Conservation (phyloP, 2,329 filamentous ascomycete genomes). For the Aspergillus versicolor region DNA sequence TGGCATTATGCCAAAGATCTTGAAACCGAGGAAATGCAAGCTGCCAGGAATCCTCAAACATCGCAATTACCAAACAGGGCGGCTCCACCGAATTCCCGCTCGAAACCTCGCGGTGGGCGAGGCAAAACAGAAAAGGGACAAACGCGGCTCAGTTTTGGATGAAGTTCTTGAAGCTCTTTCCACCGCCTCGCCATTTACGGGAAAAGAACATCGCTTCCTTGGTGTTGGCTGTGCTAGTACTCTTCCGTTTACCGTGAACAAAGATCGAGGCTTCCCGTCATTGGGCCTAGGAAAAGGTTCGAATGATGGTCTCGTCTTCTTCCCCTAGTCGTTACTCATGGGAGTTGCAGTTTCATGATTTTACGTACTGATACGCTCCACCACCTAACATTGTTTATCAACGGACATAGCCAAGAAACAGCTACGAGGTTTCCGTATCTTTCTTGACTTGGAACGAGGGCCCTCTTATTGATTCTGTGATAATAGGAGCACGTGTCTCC, state of each 20-base stretch:
- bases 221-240: neutral
- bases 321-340: neutral
- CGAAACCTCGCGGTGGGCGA: conserved; percentile 25
- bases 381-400: neutral
- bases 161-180: conserved; percentile 1
- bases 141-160: conserved; percentile 36
- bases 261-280: neutral
- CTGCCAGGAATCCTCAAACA: conserved; percentile 20
- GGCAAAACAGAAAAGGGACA: conserved; percentile 38
- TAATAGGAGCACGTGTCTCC: neutral
- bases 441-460: neutral
- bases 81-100: conserved; percentile 21
- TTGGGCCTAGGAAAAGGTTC: neutral
- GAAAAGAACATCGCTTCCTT: neutral
- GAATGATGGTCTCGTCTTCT: neutral
- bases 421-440: neutral
- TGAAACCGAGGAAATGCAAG: conserved; percentile 61
- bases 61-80: conserved; percentile 13
- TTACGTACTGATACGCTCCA: neutral
- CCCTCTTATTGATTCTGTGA: neutral
- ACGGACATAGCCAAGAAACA: neutral
- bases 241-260: neutral
- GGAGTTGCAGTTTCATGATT: neutral
- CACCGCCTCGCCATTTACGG: neutral
- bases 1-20: conserved; percentile 94